Conservation (phyloP, 2,329 filamentous ascomycete genomes). For the Onygena corvina region DNA sequence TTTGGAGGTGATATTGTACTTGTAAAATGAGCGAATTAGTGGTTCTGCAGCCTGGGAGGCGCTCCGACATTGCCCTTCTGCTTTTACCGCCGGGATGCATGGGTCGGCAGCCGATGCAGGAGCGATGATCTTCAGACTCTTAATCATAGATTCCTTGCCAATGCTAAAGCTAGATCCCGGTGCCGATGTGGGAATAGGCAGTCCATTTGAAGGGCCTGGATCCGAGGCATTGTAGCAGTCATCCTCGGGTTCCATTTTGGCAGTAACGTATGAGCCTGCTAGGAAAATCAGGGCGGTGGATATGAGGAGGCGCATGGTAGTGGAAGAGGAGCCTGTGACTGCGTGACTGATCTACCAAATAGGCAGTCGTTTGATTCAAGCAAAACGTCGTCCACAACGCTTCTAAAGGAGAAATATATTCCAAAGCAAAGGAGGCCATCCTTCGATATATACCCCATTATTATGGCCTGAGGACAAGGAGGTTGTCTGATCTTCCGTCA, state of each 20-base stretch:
- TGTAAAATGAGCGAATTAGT: constrained; percentile 45
- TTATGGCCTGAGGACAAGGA: too few relatives aligned
- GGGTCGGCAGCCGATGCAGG: constrained; percentile 36
- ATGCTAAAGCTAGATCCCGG: background rate
- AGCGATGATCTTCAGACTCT: constrained; percentile 36
- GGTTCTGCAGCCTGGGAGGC: constrained; percentile 48
- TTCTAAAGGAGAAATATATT: too few relatives aligned
- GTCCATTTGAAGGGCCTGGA: background rate
- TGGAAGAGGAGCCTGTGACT: background rate
- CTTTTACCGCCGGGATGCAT: constrained; percentile 40
- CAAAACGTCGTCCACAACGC: too few relatives aligned
- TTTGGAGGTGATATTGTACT: constrained; percentile 44
- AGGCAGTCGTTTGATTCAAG: too few relatives aligned
- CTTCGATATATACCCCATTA: too few relatives aligned
- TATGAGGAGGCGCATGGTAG: constrained; percentile 3
- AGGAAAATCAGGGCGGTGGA: constrained; percentile 5
- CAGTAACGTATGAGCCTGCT: background rate
- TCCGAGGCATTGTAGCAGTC: background rate
- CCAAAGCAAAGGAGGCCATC: too few relatives aligned
- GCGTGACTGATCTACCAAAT: background rate
- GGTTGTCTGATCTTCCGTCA: too few relatives aligned
- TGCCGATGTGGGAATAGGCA: background rate
- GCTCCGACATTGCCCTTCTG: constrained; percentile 51
- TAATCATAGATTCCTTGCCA: constrained; percentile 3
- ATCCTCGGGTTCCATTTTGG: background rate